Evolutionary conservation across 345 rosid genomes (phyloP), one percentile per base, ranked within the genome.

Genomic region (Draba incana): DNA sequence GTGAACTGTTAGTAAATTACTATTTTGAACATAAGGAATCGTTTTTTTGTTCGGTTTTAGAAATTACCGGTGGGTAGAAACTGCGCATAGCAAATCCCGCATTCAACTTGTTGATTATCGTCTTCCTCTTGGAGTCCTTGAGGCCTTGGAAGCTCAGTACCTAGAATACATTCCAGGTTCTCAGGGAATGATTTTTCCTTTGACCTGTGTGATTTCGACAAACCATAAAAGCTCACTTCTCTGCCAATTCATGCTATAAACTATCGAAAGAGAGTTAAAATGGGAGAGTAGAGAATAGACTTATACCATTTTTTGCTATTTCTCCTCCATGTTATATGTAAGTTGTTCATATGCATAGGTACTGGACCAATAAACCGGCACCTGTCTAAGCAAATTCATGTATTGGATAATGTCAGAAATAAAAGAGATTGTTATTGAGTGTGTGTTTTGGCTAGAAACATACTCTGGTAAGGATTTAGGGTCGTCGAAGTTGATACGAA

Each of bases 51-150:
- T 49, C 0, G 2, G 48, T 55, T 74, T 45, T 30, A 62, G 57
- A 41, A 51, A 25, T 42, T 78, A 87, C 96, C 92, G 8, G 77
- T 64, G n/a, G 94, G 94, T 71, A 92, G 92, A 80, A 66, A 79
- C 50, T 81, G 88, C 2, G 87, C 81, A 78, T 87, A 89, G 76
- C 94, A 92, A 55, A 92, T 88, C 53, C 98, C 98, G 57, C 96
- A 89, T 69, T 89, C 94, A 74, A 71, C 50, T 72, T 82, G 84
- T 30, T 76, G 74, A 2, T 50, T 60, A 51, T 66, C 61, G 62
- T 79, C 83, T 50, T 71, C 76, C 55, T 75, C 62, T 66, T 68
- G 76, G 44, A 63, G 65, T 50, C 68, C 68, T 14, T 46, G 78
- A 25, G 77, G 77, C 65, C 58, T 81, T 20, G 90, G 92, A 61